Evolutionary conservation across 2,329 filamentous ascomycete species (phyloP).

Genomic region (Zasmidium angulare): DNA sequence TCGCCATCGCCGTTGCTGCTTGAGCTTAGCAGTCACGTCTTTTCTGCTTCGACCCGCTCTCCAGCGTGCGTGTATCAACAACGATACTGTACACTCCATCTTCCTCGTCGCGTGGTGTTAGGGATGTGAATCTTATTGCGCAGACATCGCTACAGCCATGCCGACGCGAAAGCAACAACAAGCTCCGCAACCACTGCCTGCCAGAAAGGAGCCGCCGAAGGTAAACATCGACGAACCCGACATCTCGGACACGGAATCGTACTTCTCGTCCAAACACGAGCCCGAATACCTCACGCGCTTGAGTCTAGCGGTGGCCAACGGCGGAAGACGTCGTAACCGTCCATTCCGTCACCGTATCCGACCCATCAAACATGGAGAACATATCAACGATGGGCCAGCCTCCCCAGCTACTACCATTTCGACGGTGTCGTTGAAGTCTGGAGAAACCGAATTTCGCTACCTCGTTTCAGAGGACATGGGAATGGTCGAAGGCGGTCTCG

Average conservation of each 20-base stretch:
- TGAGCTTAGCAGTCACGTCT: too few species aligned
- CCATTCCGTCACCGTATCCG: not conserved
- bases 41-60: too few species aligned
- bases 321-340: not conserved
- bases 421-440: not conserved
- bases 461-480: not conserved
- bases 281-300: slow-evolving; percentile 5
- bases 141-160: not conserved
- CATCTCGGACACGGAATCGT: slow-evolving; percentile 1
- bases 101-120: too few species aligned
- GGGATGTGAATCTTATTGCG: too few species aligned
- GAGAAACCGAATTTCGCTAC: not conserved
- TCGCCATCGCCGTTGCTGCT: not conserved
- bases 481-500: not conserved
- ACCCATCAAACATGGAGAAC: not conserved
- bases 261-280: slow-evolving; percentile 2
- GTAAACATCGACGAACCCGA: not conserved
- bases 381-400: not conserved
- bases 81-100: too few species aligned
- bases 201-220: not conserved
- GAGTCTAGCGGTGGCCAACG: not conserved
- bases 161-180: not conserved
- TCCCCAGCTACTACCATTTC: not conserved
- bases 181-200: not conserved
- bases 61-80: too few species aligned